Percentiles rank a stretch among this genome's conserved stretches.
These are phyloP conservation scores for Penicillium sp. DNA, from an alignment of 2,329 filamentous ascomycete species.

Conservation along the genomic window DNA sequence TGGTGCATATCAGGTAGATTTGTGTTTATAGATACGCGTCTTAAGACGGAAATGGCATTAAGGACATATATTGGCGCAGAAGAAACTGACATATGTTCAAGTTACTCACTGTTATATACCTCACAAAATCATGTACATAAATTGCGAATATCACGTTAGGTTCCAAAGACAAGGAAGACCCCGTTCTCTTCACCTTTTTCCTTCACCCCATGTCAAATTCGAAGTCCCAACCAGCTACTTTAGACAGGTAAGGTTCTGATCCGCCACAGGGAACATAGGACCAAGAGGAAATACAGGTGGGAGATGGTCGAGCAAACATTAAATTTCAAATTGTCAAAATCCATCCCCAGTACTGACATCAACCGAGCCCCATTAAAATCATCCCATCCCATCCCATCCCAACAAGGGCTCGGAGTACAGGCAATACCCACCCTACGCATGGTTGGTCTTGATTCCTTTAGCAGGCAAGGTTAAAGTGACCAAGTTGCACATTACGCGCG, in stretches of 20 bases:
- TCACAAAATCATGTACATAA: neutral
- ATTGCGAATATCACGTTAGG: no score
- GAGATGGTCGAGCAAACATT: neutral
- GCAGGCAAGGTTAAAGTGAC: neutral
- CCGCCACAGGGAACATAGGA: neutral
- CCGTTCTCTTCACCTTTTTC: no score
- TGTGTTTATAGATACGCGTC: neutral
- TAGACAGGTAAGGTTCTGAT: neutral
- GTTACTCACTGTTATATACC: neutral
- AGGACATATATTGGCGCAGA: neutral
- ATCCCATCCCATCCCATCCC: neutral
- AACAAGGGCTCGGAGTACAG: neutral
- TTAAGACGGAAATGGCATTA: neutral
- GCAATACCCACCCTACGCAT: neutral
- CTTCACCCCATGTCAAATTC: no score
- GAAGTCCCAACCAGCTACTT: no score
- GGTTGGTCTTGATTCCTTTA: neutral
- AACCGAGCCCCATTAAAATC: neutral
- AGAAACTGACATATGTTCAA: no score
- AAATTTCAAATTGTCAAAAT: neutral
- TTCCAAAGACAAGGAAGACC: no score
- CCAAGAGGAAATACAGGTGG: neutral
- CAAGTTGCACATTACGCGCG: neutral
- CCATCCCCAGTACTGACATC: neutral
- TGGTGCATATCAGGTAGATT: slow-evolving; percentile 11